Conservation (phyloP, 768 basidiomycete genomes). For the Hericium erinaceus region DNA sequence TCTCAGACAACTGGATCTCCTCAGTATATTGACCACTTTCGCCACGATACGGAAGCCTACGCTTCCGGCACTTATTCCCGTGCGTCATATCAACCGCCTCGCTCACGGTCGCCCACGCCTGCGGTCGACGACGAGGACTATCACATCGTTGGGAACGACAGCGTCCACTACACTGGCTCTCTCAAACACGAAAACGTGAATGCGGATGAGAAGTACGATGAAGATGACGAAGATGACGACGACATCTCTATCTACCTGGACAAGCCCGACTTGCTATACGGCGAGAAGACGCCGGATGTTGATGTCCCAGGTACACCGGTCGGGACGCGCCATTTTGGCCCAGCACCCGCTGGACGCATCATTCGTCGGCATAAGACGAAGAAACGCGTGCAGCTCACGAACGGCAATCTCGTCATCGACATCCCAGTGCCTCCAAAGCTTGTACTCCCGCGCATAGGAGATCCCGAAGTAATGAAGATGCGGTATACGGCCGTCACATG, state of each 20-base stretch:
- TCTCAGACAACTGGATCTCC: constrained; percentile 17
- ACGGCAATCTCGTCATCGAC: constrained; percentile 84
- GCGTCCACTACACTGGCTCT: constrained; percentile 43
- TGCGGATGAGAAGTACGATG: constrained; percentile 9
- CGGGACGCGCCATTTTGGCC: constrained; percentile 79
- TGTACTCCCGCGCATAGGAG: constrained; percentile 60
- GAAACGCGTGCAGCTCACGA: constrained; percentile 75
- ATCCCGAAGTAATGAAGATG: constrained; percentile 64
- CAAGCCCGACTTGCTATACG: constrained; percentile 4
- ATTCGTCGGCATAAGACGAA: constrained; percentile 63
- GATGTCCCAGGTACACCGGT: constrained; percentile 33
- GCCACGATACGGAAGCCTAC: constrained; percentile 59
- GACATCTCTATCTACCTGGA: constrained; percentile 14
- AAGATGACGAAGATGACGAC: constrained; percentile 16
- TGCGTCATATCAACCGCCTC: constrained; percentile 37
- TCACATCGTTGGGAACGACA: constrained; percentile 44
- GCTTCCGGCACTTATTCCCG: constrained; percentile 52
- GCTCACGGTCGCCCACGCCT: constrained; percentile 72
- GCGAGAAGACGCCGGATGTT: constrained; percentile 25
- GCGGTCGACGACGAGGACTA: constrained; percentile 69
- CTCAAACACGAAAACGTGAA: constrained; percentile 22
- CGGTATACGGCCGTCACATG: constrained; percentile 88
- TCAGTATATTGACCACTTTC: constrained; percentile 46
- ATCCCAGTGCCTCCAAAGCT: constrained; percentile 79
- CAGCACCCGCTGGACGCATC: constrained; percentile 74